Base-by-base conservation (phyloP, 2,329 filamentous ascomycete genomes). In the Pyricularia pennisetigena region DNA sequence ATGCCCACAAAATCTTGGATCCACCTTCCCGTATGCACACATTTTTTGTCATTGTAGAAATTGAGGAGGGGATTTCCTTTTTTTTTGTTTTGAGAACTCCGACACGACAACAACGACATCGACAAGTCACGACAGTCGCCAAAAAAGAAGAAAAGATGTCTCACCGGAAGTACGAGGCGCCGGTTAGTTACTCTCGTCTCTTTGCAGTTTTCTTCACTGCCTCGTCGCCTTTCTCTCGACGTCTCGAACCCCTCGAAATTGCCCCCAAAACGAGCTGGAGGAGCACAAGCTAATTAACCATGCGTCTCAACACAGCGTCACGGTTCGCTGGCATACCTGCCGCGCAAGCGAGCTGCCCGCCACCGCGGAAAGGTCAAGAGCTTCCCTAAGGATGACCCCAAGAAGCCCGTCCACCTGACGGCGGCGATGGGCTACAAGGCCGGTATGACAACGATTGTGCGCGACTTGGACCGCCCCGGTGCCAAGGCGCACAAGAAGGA, bases 401-500 rank as follows among this genome's bases (percentile, higher is more conserved):
- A 98, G 92, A 97, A 98, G 90, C 92, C 94, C 79, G 93, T 97
- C 82, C 95, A 99, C 88, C 89, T 99, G 79, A 99, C 95, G 73
- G 95, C 95, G 79, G 85, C 93, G 79, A 94, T 98, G 90, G 95
- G 95, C 82, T 99, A 99, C 90, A 99, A 99, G 93, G 95, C 95
- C 81, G 95, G 95, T 83, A 99, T 99, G 95, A 97, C 93, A 83
- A 99, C 95, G 79, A 95, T 98, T 83, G 95, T 99, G 82, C 94
- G 95, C 85, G 94, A 97, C 84, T 89, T 98, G 83, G 95, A 99
- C 89, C 92, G 95, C 84, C 95, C 95, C 75, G 95, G 95, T 83
- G 95, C 95, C 79, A 99, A 99, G 90, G 89, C 95, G 84, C 93
- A 99, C 92, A 98, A 98, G 93, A 93, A 98, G 89, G 90, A 98